Percentiles rank a stretch among this genome's conserved stretches.
phyloP scores from a whole-genome alignment of 768 basidiomycete species.

The Daedalea quercina region DNA sequence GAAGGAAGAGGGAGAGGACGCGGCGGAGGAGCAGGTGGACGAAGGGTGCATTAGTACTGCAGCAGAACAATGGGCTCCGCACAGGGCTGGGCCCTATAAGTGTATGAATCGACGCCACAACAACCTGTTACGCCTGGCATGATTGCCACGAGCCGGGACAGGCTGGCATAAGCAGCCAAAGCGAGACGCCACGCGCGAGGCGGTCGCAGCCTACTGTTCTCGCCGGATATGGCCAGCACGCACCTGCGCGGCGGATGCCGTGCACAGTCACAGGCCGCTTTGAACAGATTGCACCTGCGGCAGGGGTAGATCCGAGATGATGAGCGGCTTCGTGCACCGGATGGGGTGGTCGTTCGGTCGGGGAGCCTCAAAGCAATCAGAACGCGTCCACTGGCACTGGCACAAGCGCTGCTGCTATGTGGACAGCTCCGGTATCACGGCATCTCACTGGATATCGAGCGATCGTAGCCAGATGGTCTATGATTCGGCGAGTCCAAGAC shows the following conservation, averaged over 20 bases:
- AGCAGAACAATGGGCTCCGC: neutral
- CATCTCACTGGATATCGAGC: neutral
- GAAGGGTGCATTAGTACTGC: neutral
- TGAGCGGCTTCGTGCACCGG: neutral
- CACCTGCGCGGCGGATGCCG: slow-evolving; percentile 3
- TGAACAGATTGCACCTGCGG: neutral
- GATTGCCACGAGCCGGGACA: neutral
- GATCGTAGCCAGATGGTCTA: neutral
- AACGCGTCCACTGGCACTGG: too few species aligned
- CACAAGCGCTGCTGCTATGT: too few species aligned
- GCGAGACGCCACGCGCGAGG: too few species aligned
- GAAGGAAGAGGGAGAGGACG: neutral
- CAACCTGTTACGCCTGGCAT: neutral
- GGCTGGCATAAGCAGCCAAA: too few species aligned
- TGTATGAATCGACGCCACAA: neutral
- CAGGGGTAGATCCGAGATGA: neutral
- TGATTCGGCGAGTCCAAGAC: slow-evolving; percentile 1
- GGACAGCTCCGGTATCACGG: slow-evolving; percentile 1
- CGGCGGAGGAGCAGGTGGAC: slow-evolving; percentile 11
- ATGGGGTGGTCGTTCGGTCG: slow-evolving; percentile 2
- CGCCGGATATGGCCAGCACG: too few species aligned
- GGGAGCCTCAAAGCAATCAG: neutral
- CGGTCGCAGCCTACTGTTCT: too few species aligned
- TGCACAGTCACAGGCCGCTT: too few species aligned
- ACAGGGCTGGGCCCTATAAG: neutral